Evolutionary conservation across 2,329 filamentous ascomycete species (phyloP).

Genomic region (Sclerotinia glacialis): DNA sequence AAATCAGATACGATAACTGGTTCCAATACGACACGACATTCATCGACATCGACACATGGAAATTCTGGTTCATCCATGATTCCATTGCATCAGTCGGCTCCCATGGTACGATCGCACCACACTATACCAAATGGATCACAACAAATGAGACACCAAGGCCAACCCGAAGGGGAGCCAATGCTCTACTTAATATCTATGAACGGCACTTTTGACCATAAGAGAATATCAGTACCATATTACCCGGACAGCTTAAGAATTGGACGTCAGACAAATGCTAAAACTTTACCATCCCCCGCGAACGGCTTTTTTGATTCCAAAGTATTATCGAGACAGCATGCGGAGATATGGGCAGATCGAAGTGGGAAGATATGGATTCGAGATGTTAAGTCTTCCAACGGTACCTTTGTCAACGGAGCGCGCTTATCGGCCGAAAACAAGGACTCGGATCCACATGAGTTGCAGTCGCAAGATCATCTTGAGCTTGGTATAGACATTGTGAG

Average conservation of each 20-base stretch:
- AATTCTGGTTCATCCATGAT: conserved; percentile 61
- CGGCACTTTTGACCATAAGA: conserved; percentile 94
- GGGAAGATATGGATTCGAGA: conserved; percentile 96
- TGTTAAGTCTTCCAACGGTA: conserved; percentile 97
- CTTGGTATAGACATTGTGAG: conserved; percentile 98
- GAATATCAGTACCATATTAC: conserved; percentile 86
- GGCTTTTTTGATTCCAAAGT: conserved; percentile 99
- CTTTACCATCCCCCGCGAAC: conserved; percentile 83
- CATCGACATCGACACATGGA: conserved; percentile 59
- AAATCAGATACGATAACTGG: conserved; percentile 65
- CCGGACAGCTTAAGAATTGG: conserved; percentile 96
- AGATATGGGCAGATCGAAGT: conserved; percentile 82
- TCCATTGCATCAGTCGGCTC: conserved; percentile 56
- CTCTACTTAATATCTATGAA: conserved; percentile 88
- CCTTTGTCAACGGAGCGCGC: conserved; percentile 90
- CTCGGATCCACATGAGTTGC: conserved; percentile 90
- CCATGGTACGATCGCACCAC: conserved; percentile 66
- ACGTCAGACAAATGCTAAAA: conserved; percentile 95
- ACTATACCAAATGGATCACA: conserved; percentile 56
- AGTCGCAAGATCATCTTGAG: conserved; percentile 88
- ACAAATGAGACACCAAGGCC: conserved; percentile 46
- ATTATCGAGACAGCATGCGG: conserved; percentile 90
- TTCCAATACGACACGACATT: conserved; percentile 56
- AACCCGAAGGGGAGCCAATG: conserved; percentile 65
- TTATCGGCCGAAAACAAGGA: conserved; percentile 93